phyloP scores from a whole-genome alignment of 2,329 filamentous ascomycete species.

The Chaetomium olivaceum region DNA sequence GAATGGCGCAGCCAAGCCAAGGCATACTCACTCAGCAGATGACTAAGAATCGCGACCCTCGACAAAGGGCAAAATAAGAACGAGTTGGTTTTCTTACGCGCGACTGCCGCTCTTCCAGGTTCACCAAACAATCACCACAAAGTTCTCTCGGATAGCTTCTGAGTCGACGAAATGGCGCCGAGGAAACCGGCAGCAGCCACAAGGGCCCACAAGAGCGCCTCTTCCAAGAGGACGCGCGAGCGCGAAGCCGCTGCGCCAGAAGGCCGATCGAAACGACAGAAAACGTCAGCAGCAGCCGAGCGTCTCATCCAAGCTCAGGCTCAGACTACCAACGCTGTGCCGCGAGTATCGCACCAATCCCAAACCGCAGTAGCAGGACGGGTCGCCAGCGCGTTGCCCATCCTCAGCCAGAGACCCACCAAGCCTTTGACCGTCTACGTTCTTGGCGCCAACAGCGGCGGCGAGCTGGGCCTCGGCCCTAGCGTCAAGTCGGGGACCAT shows the following conservation, averaged over 20 bases:
- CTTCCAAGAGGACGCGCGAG: conserved; percentile 13
- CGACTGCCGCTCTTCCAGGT: background rate
- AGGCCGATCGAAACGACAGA: conserved; percentile 9
- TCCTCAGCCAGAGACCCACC: conserved; percentile 51
- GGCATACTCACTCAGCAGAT: conserved; percentile 2
- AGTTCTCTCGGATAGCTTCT: background rate
- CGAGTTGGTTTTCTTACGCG: background rate
- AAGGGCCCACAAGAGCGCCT: background rate
- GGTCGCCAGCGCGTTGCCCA: conserved; percentile 49
- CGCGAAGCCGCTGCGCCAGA: background rate
- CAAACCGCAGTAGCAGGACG: background rate
- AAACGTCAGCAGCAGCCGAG: background rate
- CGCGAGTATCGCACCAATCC: background rate
- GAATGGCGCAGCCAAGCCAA: conserved; percentile 6
- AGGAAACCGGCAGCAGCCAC: conserved; percentile 5
- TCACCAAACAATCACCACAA: background rate
- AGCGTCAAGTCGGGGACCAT: conserved; percentile 62
- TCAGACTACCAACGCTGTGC: background rate
- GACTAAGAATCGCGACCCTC: background rate
- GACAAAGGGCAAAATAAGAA: background rate
- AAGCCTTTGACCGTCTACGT: conserved; percentile 70
- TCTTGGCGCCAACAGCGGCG: conserved; percentile 74
- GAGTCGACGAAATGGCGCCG: conserved; percentile 7
- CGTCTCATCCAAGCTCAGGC: conserved; percentile 1
- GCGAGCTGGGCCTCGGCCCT: conserved; percentile 76